Evolutionary conservation across 768 basidiomycete species (phyloP), one percentile per base, ranked within the genome.

Genomic region (Pholiota conissans): DNA sequence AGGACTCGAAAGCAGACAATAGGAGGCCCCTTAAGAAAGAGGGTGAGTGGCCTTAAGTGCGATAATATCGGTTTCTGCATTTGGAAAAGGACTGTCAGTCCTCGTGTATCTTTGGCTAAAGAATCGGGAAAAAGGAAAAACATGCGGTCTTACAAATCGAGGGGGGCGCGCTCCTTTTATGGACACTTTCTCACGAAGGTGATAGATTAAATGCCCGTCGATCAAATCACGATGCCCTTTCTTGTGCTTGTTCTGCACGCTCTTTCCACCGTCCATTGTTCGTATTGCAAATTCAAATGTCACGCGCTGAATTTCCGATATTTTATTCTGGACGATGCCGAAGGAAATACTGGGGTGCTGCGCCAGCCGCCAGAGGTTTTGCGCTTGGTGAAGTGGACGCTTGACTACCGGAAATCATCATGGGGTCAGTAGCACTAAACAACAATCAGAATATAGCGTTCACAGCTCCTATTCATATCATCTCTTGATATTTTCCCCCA

Each of bases 151-250:
- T 26, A 54, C 42, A 54, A 54, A 54, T 54, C 20, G 42, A 42
- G 53, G 46, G 42, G 40, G 24, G 27, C 3, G 18, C 16, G 14
- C 53, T 18, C 42, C 53, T 32, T 54, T 32, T 54, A 54, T 20
- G 53, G 53, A 54, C 28, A 29, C 27, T 32, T n/a, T 54, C 42
- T 13, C 53, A 54, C 42, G 42, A 22, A 46, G 20, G 24, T 54
- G 53, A 54, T 54, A 32, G 42, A 54, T 45, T 54, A 46, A 54
- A 54, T 7, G 42, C 20, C 34, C 13, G 16, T 54, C 11, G 52
- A 45, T 45, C 42, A 22, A 20, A 20, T 45, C 22, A 22, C 20
- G 5, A 20, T 24, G 9, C 22, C 37, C 37, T 39, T 39, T 18
- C n/a, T n/a, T n/a, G n/a, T 35, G 5, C 13, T 2, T 14, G 18